These are phyloP conservation scores for Entomophthora muscae DNA, from an alignment of 371 early-diverging fungal genomes.

Conservation along the genomic window DNA sequence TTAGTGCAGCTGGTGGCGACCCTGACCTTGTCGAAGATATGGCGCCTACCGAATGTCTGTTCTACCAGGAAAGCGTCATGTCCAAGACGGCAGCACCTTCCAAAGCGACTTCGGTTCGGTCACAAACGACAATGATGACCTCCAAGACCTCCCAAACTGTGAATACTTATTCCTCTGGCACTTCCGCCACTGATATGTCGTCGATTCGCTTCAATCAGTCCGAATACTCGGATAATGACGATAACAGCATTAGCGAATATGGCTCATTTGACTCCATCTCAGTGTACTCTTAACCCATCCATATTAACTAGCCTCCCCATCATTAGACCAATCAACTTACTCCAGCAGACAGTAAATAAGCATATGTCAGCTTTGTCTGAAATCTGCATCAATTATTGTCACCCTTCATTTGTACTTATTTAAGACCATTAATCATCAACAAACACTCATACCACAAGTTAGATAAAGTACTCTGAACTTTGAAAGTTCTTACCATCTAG, in stretches of 20 bases:
- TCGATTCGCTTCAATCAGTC: background rate
- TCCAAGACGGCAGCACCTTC: background rate
- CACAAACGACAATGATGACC: background rate
- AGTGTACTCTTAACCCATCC: constrained; percentile 1
- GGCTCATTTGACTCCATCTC: background rate
- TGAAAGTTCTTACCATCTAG: too few relatives aligned
- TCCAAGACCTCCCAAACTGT: background rate
- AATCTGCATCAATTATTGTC: too few relatives aligned
- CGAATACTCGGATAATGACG: background rate
- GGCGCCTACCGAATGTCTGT: constrained; percentile 8
- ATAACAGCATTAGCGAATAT: background rate
- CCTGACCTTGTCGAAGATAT: constrained; percentile 9
- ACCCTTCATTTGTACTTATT: too few relatives aligned
- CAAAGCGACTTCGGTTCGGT: background rate
- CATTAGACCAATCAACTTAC: too few relatives aligned
- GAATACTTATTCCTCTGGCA: background rate
- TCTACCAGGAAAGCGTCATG: constrained; percentile 5
- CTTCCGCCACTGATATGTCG: background rate
- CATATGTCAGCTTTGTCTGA: too few relatives aligned
- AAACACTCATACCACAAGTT: too few relatives aligned
- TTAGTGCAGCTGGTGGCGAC: constrained; percentile 7
- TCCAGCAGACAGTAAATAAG: too few relatives aligned
- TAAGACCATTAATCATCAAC: too few relatives aligned
- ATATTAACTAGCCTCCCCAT: too few relatives aligned
- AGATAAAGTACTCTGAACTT: too few relatives aligned